Evolutionary conservation across 495 filamentous ascomycete genomes (phyloP).

Genomic region (Neurospora sp.): DNA sequence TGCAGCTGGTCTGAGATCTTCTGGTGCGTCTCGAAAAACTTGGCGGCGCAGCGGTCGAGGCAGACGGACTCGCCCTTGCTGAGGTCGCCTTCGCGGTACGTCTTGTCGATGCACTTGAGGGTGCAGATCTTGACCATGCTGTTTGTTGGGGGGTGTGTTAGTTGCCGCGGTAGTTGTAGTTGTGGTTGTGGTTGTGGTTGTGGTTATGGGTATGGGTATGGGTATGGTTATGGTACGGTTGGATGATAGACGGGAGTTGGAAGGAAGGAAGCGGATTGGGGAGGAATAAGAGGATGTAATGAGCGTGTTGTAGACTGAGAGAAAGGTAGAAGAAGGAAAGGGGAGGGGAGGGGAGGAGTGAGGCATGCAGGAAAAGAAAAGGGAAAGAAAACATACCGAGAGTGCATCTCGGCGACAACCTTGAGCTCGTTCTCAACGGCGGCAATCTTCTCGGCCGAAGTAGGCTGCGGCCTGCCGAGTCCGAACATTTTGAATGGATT

Average conservation of each 20-base stretch:
- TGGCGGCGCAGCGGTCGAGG: slow-evolving; percentile 88
- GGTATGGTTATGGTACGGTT: no score
- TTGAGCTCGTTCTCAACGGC: slow-evolving; percentile 90
- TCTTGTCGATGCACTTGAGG: slow-evolving; percentile 79
- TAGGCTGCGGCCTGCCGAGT: slow-evolving; percentile 79
- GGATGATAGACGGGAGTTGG: no score
- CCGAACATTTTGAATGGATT: slow-evolving; percentile 63
- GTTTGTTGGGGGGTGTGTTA: no score
- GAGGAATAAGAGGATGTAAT: background rate
- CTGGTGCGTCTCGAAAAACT: slow-evolving; percentile 97
- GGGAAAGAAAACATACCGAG: slow-evolving; percentile 49
- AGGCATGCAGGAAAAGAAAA: background rate
- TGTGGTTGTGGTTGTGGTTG: no score
- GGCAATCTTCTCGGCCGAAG: slow-evolving; percentile 91
- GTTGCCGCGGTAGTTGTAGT: no score
- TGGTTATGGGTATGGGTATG: no score
- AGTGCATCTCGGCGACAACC: slow-evolving; percentile 94
- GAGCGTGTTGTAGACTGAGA: background rate
- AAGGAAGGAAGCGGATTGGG: background rate
- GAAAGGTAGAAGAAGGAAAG: background rate
- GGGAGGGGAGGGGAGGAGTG: background rate
- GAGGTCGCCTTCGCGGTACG: slow-evolving; percentile 89
- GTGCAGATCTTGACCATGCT: slow-evolving; percentile 83
- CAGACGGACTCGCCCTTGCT: slow-evolving; percentile 98
- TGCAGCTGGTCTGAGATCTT: slow-evolving; percentile 63